Base-by-base conservation (phyloP, 768 basidiomycete species). In the Obba rivulosa region DNA sequence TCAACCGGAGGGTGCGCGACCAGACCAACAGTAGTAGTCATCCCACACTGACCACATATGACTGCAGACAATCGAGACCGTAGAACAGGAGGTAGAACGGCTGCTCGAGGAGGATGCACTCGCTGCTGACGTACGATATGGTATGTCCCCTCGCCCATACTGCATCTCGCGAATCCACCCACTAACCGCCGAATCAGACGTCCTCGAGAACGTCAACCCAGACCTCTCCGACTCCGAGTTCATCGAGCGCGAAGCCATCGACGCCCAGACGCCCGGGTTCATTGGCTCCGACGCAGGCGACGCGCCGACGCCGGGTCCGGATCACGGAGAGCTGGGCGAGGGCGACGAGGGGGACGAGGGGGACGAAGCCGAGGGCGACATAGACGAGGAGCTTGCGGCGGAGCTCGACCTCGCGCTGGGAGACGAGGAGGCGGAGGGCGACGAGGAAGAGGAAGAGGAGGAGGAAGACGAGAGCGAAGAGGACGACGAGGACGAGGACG, bases 21-120 rank as follows among this genome's bases (percentile, higher is more conserved):
- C 3, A 37, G 13, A 14, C n/a, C 1, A 1, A 34, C 14, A 11
- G 11, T 22, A 11, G n/a, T 34, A 38, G 28, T 16, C 20, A 16
- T 46, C 24, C 23, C 14, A 40, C 35, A 11, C 14, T 20, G n/a
- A 20, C 46, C 52, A 52, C 28, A 10, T 14, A 25, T n/a, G 28
- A 23, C 8, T 20, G 0, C 54, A 92, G 90, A 91, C 90, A 3
- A 96, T 96, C 55, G 92, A 96, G 69, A 92, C 85, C 34, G 92
- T 94, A 5, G 92, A 96, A 65, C 81, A 91, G 65, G 91, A 92
- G 60, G 92, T 96, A 8, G 93, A 95, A 62, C 74, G 91, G 46
- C 66, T 96, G 17, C 67, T 95, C 17, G 85, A 86, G 49, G 83
- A 86, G 56, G 92, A 95, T 64, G 76, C 83, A 1, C 61, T 81